These are phyloP conservation scores for Diatrype stigma DNA, from an alignment of 2,329 filamentous ascomycete genomes.

Conservation along the genomic window DNA sequence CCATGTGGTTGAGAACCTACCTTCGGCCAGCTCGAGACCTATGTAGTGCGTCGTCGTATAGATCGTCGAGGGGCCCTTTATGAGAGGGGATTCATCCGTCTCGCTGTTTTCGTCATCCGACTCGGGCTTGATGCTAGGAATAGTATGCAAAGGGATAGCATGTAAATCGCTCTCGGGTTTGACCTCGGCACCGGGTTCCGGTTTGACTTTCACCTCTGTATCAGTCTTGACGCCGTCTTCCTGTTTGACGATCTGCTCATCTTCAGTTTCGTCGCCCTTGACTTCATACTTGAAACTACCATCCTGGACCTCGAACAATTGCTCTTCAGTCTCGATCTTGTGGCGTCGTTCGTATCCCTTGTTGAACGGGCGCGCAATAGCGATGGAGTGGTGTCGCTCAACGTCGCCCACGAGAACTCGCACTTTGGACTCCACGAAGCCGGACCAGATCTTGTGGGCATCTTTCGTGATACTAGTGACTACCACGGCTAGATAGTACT, in stretches of 20 bases:
- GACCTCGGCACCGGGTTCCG: constrained; percentile 30
- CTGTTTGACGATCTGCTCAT: constrained; percentile 21
- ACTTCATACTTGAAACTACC: constrained; percentile 46
- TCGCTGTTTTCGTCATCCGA: constrained; percentile 21
- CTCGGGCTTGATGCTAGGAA: constrained; percentile 17
- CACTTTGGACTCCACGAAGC: constrained; percentile 90
- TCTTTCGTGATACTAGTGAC: constrained; percentile 80
- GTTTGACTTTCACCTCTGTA: constrained; percentile 4
- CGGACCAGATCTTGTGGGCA: constrained; percentile 81
- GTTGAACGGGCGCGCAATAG: constrained; percentile 84
- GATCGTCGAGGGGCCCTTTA: constrained; percentile 40
- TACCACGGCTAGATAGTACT: constrained; percentile 90
- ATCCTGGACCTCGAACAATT: constrained; percentile 50
- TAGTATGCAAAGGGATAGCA: constrained; percentile 37
- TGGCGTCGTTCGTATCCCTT: constrained; percentile 88
- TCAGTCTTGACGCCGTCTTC: constrained; percentile 18
- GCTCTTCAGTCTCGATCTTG: constrained; percentile 53
- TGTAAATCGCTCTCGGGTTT: too few relatives aligned
- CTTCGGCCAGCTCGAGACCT: constrained; percentile 73
- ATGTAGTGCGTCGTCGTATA: constrained; percentile 95
- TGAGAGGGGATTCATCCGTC: constrained; percentile 17
- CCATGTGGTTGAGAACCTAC: constrained; percentile 42
- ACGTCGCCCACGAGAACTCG: constrained; percentile 78
- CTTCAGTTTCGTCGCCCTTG: constrained; percentile 24
- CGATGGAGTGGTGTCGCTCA: constrained; percentile 75